Conservation (phyloP, 768 basidiomycete species). For the Hericium rajendrae region DNA sequence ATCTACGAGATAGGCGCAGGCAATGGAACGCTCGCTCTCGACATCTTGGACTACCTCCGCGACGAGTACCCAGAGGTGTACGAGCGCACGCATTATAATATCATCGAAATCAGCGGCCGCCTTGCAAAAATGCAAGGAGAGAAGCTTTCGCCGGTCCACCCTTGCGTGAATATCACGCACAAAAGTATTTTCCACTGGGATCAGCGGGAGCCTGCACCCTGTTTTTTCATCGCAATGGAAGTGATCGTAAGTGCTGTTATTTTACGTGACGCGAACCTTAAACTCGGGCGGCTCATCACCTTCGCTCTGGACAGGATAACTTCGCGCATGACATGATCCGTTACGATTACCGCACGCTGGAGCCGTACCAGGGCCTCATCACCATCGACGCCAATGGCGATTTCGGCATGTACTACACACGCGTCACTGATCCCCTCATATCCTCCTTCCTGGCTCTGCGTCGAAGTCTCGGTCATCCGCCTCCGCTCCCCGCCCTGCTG, state of each 20-base stretch:
- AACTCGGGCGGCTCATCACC: no score
- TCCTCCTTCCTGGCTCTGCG: conserved; percentile 67
- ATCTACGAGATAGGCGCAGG: conserved; percentile 98
- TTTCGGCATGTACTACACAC: conserved; percentile 74
- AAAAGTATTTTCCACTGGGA: conserved; percentile 85
- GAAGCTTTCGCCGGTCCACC: conserved; percentile 52
- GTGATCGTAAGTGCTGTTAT: conserved; percentile 61
- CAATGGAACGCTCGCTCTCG: conserved; percentile 88
- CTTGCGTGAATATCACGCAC: conserved; percentile 60
- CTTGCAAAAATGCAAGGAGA: conserved; percentile 64
- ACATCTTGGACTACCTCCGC: conserved; percentile 76
- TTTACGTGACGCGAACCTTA: neutral
- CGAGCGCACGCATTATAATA: conserved; percentile 84
- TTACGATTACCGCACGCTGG: conserved; percentile 70
- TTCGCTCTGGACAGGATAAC: conserved; percentile 56
- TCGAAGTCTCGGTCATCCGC: conserved; percentile 43
- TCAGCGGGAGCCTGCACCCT: conserved; percentile 64
- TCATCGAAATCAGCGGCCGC: conserved; percentile 87
- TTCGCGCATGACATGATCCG: conserved; percentile 94
- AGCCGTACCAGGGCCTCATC: conserved; percentile 79
- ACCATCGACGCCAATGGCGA: conserved; percentile 73
- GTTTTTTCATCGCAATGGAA: conserved; percentile 91
- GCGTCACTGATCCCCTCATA: conserved; percentile 79
- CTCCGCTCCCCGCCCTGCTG: conserved; percentile 47
- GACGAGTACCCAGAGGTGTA: conserved; percentile 84